These are phyloP conservation scores for Sporothrix brunneoviolacea DNA, from an alignment of 2,329 filamentous ascomycete species.

Conservation along the genomic window DNA sequence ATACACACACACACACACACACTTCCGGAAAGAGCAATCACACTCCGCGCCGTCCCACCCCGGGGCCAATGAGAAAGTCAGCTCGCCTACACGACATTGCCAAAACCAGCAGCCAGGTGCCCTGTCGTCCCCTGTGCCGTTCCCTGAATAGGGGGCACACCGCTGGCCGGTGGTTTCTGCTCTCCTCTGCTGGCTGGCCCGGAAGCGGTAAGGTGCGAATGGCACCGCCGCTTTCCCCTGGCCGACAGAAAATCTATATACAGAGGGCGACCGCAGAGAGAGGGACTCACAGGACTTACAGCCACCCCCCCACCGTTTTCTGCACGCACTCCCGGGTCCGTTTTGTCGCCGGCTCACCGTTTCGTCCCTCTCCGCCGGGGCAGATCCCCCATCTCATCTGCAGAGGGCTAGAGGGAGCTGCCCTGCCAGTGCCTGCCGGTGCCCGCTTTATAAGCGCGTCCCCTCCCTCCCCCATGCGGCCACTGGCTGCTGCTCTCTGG, in stretches of 20 bases:
- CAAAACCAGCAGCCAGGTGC: neutral
- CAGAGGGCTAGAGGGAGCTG: neutral
- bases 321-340: neutral
- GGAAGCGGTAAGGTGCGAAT: neutral
- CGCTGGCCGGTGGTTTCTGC: neutral
- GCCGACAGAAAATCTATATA: neutral
- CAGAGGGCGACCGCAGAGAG: no score
- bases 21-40: neutral
- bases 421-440: slow-evolving; percentile 1
- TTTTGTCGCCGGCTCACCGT: slow-evolving; percentile 11
- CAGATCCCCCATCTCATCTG: slow-evolving; percentile 1
- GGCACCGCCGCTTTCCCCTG: neutral
- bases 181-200: neutral
- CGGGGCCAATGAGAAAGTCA: slow-evolving; percentile 11
- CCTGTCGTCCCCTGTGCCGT: neutral
- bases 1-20: neutral
- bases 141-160: no score
- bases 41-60: neutral
- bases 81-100: neutral
- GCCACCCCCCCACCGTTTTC: slow-evolving; percentile 12
- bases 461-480: neutral
- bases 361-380: slow-evolving; percentile 2
- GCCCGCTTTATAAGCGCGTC: slow-evolving; percentile 10
- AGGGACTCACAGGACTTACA: no score
- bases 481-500: neutral